Evolutionary conservation across 2,329 filamentous ascomycete species (phyloP), one percentile per base, ranked within the genome.

Genomic region (Cercospora canescens): DNA sequence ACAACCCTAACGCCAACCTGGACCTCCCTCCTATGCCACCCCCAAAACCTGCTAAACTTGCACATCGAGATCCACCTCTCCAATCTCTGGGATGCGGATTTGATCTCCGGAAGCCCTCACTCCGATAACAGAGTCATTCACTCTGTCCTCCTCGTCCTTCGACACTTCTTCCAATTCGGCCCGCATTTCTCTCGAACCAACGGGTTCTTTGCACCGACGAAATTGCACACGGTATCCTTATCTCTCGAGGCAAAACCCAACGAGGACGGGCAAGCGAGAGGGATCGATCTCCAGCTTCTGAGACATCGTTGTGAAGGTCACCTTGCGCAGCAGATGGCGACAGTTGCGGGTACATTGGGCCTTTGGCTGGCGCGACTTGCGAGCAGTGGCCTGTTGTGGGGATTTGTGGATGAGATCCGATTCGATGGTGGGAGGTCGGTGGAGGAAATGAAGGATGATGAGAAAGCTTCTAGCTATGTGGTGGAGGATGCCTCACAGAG

Each of bases 101-200:
- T 65, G 2, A 54, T 14, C 1, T 65, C 63, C 0, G 50, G 45
- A 18, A 24, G 28, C 7, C 50, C 57, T 6, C 12, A 35, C 9
- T 32, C 34, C 28, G 63, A 61, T 16, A 65, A 65, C 30, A 55
- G 52, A 55, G 57, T 65, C 57, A 11, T 65, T 7, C 63, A 59
- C 3, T 32, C 63, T n/a, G 3, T 65, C 14, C 56, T 45, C 50
- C 14, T 30, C 7, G 30, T 65, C 6, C 48, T 65, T 2, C 57
- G 54, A 45, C 48, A 55, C 32, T 61, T 56, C 39, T 60, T 48
- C 26, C 16, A 8, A 2, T 48, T 45, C 3, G 63, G 63, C 1
- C 63, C 63, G 4, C 45, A 65, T 34, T 11, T 65, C 16, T 65
- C 63, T 18, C 57, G 63, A 14, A 16, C 21, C 18, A 16, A 12